Evolutionary conservation across 1,139 yeast genomes (phyloP).

Genomic region (Zhuliangozyma parablackwelliae): DNA sequence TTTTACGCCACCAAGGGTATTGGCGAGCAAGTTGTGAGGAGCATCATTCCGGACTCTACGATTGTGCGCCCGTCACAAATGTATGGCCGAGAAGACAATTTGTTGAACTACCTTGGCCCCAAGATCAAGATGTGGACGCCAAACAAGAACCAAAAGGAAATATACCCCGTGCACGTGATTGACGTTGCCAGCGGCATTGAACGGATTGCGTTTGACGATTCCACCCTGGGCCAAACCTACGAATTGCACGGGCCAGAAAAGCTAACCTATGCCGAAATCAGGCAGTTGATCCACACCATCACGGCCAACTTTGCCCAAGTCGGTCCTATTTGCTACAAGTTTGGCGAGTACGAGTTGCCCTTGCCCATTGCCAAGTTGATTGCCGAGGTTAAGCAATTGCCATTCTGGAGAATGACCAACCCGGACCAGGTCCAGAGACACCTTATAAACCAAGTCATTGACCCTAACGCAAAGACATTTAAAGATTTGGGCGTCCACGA

Average conservation of each 20-base stretch:
- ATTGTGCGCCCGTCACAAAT: conserved; percentile 84
- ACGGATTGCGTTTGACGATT: conserved; percentile 74
- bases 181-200: conserved; percentile 82
- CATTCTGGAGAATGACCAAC: conserved; percentile 68
- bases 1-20: conserved; percentile 79
- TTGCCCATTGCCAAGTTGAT: conserved; percentile 41
- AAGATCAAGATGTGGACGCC: conserved; percentile 59
- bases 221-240: conserved; percentile 71
- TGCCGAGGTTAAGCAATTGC: conserved; percentile 46
- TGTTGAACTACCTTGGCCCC: conserved; percentile 61
- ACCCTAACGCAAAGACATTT: conserved; percentile 60
- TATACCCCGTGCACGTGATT: conserved; percentile 70
- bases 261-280: conserved; percentile 59
- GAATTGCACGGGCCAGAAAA: conserved; percentile 76
- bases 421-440: conserved; percentile 79
- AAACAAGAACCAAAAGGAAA: conserved; percentile 57
- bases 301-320: conserved; percentile 55
- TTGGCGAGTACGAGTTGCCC: conserved; percentile 29
- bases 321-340: conserved; percentile 43
- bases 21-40: conserved; percentile 70
- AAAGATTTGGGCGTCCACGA: conserved; percentile 66
- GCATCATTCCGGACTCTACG: conserved; percentile 68
- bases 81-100: conserved; percentile 72
- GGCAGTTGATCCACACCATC: conserved; percentile 66
- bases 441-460: conserved; percentile 62